Evolutionary conservation across 805 yeast species (phyloP).

Genomic region (Candida bentonensis): DNA sequence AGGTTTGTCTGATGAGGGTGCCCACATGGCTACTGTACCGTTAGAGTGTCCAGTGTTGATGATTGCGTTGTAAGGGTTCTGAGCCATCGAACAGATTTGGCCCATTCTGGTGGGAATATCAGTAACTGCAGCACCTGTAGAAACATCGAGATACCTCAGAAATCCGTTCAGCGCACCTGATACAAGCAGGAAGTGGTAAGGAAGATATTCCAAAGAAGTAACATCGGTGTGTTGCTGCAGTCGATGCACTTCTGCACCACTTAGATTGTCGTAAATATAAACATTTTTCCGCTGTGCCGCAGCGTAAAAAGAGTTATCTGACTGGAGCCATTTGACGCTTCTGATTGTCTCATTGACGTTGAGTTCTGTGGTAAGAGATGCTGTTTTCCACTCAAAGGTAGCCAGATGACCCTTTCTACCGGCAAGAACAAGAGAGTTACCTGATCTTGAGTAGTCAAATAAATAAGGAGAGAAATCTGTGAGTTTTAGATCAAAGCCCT

Average conservation of each 20-base stretch:
- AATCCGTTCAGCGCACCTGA: conserved; percentile 85
- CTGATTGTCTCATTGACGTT: conserved; percentile 79
- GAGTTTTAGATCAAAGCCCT: conserved; percentile 57
- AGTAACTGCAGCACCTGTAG: conserved; percentile 76
- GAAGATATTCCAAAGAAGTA: conserved; percentile 71
- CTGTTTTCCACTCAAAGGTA: conserved; percentile 88
- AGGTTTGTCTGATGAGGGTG: conserved; percentile 79
- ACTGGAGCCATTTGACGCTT: conserved; percentile 82
- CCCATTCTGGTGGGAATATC: conserved; percentile 83
- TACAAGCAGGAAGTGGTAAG: conserved; percentile 78
- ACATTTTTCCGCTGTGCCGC: conserved; percentile 94
- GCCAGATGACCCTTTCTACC: conserved; percentile 95
- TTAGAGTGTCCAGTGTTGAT: conserved; percentile 87
- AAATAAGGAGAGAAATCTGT: conserved; percentile 75
- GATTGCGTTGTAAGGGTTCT: conserved; percentile 92
- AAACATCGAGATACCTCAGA: conserved; percentile 85
- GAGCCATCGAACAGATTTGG: conserved; percentile 76
- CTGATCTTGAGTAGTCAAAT: conserved; percentile 73
- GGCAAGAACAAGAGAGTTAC: conserved; percentile 69
- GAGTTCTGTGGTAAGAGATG: conserved; percentile 66
- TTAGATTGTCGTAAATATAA: conserved; percentile 72
- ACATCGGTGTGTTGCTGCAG: conserved; percentile 82
- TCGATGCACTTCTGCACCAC: conserved; percentile 81
- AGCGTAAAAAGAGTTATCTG: conserved; percentile 77
- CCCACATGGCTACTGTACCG: conserved; percentile 88